Conservation (phyloP, 441 rosid genomes). For the Adansonia gregorii region DNA sequence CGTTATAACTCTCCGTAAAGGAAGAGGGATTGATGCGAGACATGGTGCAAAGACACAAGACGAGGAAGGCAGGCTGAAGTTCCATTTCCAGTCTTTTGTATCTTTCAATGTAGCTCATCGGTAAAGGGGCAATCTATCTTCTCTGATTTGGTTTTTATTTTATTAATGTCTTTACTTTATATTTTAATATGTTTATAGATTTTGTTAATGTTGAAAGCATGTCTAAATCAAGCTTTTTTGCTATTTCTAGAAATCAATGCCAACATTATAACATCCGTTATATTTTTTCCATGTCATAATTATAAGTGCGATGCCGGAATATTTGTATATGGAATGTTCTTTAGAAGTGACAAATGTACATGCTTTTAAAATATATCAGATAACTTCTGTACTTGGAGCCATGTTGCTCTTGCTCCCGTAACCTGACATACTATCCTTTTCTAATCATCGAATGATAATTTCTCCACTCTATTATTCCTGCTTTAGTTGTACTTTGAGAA, state of each 20-base stretch:
- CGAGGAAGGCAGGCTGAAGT: slow-evolving; percentile 90
- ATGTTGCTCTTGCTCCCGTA: not conserved
- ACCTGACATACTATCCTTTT: not conserved
- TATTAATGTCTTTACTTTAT: not conserved
- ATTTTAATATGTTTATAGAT: not conserved
- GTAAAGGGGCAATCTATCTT: slow-evolving; percentile 45
- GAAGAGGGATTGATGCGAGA: slow-evolving; percentile 86
- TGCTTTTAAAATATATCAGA: slow-evolving; percentile 16
- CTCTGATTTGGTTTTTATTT: not conserved
- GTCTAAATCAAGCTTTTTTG: not conserved
- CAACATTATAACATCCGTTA: not conserved
- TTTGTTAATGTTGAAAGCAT: not conserved
- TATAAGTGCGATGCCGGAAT: slow-evolving; percentile 5
- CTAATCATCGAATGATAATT: not conserved
- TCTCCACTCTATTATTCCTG: slow-evolving; percentile 6
- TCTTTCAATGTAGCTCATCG: slow-evolving; percentile 86
- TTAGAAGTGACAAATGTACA: not conserved
- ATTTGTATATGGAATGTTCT: not conserved
- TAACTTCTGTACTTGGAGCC: not conserved
- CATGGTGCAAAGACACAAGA: slow-evolving; percentile 89
- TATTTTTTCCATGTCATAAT: not conserved
- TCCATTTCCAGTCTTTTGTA: slow-evolving; percentile 91
- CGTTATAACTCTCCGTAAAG: slow-evolving; percentile 76
- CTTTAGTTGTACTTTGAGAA: not conserved
- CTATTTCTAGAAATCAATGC: not conserved